Percentiles rank a stretch among this genome's conserved stretches.
phyloP scores from a whole-genome alignment of 1,284 basidiomycete genomes.

The Leccinum solheimii region DNA sequence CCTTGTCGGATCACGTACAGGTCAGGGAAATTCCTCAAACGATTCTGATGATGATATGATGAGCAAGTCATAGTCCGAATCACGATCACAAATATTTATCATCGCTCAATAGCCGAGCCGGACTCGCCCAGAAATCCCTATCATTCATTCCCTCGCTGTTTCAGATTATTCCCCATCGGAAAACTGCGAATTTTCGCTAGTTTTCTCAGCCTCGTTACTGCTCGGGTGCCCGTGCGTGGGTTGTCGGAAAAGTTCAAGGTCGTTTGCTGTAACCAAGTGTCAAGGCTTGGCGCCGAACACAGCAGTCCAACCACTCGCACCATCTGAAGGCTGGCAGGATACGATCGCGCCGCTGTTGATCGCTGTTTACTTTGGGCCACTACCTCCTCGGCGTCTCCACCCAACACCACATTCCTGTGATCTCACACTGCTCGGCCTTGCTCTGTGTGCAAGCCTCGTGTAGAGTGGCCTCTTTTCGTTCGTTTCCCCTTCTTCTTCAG shows the following conservation, averaged over 20 bases:
- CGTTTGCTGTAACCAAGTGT: neutral
- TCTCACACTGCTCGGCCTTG: constrained; percentile 14
- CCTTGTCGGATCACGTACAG: constrained; percentile 4
- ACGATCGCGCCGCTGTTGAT: constrained; percentile 18
- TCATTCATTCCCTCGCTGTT: neutral
- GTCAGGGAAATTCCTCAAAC: neutral
- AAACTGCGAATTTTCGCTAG: neutral
- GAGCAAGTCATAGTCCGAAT: neutral
- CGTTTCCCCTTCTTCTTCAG: neutral
- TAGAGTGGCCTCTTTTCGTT: constrained; percentile 1
- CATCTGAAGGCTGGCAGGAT: neutral
- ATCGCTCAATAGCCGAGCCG: neutral
- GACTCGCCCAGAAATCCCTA: neutral
- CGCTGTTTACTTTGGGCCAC: constrained; percentile 16
- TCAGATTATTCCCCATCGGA: constrained; percentile 3
- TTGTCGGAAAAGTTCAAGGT: neutral
- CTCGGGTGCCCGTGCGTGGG: neutral
- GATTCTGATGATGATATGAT: neutral
- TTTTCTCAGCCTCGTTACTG: constrained; percentile 10
- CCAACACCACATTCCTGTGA: neutral
- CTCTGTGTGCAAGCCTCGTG: constrained; percentile 27
- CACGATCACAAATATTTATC: neutral
- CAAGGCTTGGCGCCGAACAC: neutral
- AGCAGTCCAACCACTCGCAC: neutral
- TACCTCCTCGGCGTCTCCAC: neutral